A percentile compares a stretch with the other conserved stretches of the same genome.
These are phyloP conservation scores for Podospora bellae-mahoneyi DNA, from an alignment of 495 filamentous ascomycete genomes.

Conservation along the genomic window DNA sequence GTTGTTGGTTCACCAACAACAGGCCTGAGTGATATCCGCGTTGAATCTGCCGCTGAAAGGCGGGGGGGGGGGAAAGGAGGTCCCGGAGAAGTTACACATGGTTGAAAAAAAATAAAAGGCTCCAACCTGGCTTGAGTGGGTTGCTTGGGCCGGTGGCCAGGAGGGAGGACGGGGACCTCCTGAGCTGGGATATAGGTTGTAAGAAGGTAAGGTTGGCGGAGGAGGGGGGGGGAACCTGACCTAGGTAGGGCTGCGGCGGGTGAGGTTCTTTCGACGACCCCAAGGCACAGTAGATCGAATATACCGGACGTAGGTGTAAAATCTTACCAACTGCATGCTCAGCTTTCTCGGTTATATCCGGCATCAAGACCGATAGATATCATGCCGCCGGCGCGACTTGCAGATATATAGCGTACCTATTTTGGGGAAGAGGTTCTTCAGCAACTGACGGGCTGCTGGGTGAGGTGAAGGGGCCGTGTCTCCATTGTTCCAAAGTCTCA, in stretches of 20 bases:
- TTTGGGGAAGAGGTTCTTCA: no score
- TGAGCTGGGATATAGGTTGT: neutral
- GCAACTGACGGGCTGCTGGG: no score
- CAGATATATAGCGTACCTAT: neutral
- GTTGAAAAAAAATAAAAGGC: neutral
- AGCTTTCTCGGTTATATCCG: neutral
- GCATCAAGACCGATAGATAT: neutral
- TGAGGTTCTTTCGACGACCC: neutral
- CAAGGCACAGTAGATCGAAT: neutral
- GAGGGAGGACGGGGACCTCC: neutral
- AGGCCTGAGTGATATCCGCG: neutral
- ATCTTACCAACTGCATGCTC: neutral
- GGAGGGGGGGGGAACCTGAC: no score
- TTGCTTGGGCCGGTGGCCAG: neutral
- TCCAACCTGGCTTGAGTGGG: neutral
- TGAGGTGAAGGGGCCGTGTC: neutral
- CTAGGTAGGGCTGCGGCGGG: neutral
- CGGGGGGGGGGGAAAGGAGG: neutral
- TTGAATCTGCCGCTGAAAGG: neutral
- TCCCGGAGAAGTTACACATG: neutral
- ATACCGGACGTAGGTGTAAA: neutral
- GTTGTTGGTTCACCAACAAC: neutral
- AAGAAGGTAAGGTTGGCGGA: neutral
- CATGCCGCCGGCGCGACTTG: neutral
- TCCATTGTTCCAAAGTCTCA: slow-evolving; percentile 11